Conservation (phyloP, 2,329 filamentous ascomycete genomes). For the Fusarium torulosum region DNA sequence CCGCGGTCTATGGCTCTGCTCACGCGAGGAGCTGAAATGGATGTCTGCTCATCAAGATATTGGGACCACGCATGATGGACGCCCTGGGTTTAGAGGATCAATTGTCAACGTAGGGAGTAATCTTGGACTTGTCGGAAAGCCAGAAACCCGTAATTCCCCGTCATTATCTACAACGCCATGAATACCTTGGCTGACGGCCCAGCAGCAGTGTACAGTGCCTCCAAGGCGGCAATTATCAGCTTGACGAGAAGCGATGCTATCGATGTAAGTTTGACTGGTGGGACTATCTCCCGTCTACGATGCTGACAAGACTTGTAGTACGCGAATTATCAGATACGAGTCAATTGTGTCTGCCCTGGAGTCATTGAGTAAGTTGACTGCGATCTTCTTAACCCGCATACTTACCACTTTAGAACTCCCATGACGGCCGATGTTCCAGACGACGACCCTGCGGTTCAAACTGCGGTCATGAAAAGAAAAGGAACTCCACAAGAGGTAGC, state of each 20-base stretch:
- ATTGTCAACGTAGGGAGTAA: constrained; percentile 62
- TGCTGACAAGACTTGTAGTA: constrained; percentile 50
- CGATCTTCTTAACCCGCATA: too few relatives aligned
- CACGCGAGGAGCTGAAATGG: constrained; percentile 56
- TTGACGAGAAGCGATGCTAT: constrained; percentile 63
- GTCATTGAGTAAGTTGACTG: constrained; percentile 54
- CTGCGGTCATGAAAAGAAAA: constrained; percentile 55
- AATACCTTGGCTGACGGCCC: not conserved
- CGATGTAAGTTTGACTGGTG: constrained; percentile 49
- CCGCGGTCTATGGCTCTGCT: constrained; percentile 60
- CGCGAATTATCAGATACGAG: constrained; percentile 58
- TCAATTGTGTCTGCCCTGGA: constrained; percentile 62
- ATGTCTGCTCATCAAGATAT: constrained; percentile 61
- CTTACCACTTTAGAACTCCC: constrained; percentile 51
- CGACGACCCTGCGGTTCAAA: constrained; percentile 51
- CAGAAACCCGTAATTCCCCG: constrained; percentile 54
- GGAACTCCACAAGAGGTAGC: constrained; percentile 61
- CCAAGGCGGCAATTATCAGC: constrained; percentile 58
- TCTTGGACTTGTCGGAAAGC: constrained; percentile 58
- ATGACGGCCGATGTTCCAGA: constrained; percentile 57
- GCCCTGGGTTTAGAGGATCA: constrained; percentile 54
- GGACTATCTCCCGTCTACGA: too few relatives aligned
- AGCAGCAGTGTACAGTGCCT: constrained; percentile 57
- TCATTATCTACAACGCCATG: accelerated
- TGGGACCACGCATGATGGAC: constrained; percentile 57